phyloP scores from a whole-genome alignment of 225 moss, liverwort and hornwort genomes.

The Antitrichia curtipendula region DNA sequence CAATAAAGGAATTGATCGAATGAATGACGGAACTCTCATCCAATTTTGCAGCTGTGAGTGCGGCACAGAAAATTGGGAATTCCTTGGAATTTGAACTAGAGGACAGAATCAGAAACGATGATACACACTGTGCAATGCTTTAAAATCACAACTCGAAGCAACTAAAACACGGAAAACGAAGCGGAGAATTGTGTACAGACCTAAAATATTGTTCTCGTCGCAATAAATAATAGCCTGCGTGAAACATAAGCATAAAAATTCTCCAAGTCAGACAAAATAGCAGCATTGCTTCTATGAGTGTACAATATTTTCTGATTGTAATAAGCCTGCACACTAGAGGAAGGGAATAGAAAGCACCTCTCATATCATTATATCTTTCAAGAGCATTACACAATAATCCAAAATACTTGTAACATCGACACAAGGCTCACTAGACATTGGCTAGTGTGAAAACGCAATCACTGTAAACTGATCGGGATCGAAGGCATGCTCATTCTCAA shows the following conservation, averaged over 20 bases:
- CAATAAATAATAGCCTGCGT: conserved; percentile 65
- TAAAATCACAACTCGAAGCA: not conserved
- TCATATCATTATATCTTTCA: not conserved
- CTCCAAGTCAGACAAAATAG: not conserved
- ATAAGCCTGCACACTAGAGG: not conserved
- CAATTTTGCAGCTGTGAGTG: not conserved
- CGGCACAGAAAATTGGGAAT: not conserved
- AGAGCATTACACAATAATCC: not conserved
- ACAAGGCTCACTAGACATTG: not conserved
- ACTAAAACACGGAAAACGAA: not conserved
- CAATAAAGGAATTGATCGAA: not conserved
- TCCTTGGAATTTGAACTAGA: not conserved
- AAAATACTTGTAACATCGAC: not conserved
- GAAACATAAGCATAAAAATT: not conserved
- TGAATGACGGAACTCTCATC: not conserved
- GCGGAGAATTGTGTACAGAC: conserved; percentile 56
- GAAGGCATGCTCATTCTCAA: conserved; percentile 10
- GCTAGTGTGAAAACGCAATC: not conserved
- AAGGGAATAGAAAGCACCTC: not conserved
- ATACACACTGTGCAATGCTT: not conserved
- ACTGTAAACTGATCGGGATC: conserved; percentile 1
- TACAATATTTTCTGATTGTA: not conserved
- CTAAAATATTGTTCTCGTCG: conserved; percentile 40
- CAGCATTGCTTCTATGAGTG: not conserved
- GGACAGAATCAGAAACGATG: not conserved